Percentiles rank a stretch among this genome's conserved stretches.
phyloP scores from a whole-genome alignment of 768 basidiomycete species.

The Xerocomus brunneocitrinus region DNA sequence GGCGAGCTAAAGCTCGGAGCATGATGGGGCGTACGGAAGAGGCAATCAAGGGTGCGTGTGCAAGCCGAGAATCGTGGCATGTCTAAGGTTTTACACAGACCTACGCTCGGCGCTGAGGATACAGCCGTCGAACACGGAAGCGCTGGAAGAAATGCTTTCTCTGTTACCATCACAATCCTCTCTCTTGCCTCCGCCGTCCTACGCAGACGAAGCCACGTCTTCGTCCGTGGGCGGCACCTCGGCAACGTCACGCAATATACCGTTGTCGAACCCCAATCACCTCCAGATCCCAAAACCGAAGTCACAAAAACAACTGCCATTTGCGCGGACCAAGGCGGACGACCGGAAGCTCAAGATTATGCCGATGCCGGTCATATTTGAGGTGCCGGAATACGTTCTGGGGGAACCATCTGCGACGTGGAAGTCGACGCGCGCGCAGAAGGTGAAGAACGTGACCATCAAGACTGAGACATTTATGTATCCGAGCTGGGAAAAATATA shows the following conservation, averaged over 20 bases:
- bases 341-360: conserved; percentile 51
- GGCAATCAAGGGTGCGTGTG: conserved; percentile 51
- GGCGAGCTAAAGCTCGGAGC: conserved; percentile 61
- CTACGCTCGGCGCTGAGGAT: conserved; percentile 55
- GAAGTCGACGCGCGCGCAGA: conserved; percentile 28
- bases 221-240: conserved; percentile 26
- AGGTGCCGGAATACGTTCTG: conserved; percentile 25
- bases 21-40: conserved; percentile 55
- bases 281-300: conserved; percentile 40
- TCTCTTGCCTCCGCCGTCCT: conserved; percentile 4
- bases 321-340: conserved; percentile 47
- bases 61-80: too few relatives aligned
- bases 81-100: conserved; percentile 36
- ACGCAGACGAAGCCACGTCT: conserved; percentile 24
- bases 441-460: conserved; percentile 27
- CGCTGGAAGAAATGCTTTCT: conserved; percentile 49
- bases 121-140: conserved; percentile 63
- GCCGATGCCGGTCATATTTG: conserved; percentile 41
- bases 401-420: conserved; percentile 19
- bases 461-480: conserved; percentile 46
- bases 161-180: conserved; percentile 29
- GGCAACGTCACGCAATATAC: conserved; percentile 1
- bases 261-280: conserved; percentile 25
- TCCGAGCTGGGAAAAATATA: conserved; percentile 66
- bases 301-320: conserved; percentile 46